A percentile compares a stretch with the other conserved stretches of the same genome.
phyloP scores from a whole-genome alignment of 2,329 filamentous ascomycete genomes.

The Beauveria sp. region DNA sequence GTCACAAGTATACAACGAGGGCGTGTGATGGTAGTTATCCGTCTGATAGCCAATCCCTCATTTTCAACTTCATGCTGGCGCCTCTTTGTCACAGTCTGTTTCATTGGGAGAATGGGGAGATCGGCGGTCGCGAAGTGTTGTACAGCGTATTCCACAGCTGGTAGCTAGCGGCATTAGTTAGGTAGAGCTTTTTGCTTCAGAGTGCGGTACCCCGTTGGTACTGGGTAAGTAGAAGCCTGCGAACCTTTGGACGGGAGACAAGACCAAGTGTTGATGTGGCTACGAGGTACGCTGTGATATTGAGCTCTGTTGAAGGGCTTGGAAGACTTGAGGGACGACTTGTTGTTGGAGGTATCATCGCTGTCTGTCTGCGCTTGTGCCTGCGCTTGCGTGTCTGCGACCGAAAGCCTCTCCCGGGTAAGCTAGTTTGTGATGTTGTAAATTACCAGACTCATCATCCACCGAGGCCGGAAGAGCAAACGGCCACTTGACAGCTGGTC shows the following conservation, averaged over 20 bases:
- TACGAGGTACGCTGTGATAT: neutral
- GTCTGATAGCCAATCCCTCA: neutral
- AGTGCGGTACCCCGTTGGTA: neutral
- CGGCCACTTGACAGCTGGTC: neutral
- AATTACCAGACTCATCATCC: neutral
- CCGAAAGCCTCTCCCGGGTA: neutral
- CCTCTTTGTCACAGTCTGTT: neutral
- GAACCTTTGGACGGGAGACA: neutral
- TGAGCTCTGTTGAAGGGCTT: neutral
- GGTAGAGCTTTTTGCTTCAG: neutral
- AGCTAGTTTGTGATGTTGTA: neutral
- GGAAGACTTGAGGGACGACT: too few relatives aligned
- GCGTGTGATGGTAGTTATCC: neutral
- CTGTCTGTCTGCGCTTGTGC: neutral
- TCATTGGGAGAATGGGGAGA: neutral
- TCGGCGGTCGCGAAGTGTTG: neutral
- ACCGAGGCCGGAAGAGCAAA: neutral
- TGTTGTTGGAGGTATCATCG: neutral
- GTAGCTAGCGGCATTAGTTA: neutral
- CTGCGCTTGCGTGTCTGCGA: too few relatives aligned
- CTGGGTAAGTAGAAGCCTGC: neutral
- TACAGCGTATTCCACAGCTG: neutral
- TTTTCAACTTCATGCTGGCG: neutral
- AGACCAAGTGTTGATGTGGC: neutral
- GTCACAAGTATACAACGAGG: neutral